Percentiles rank a stretch among this genome's conserved stretches.
Conservation (phyloP, 2,329 filamentous ascomycete species). For the Penicillium sp. region DNA sequence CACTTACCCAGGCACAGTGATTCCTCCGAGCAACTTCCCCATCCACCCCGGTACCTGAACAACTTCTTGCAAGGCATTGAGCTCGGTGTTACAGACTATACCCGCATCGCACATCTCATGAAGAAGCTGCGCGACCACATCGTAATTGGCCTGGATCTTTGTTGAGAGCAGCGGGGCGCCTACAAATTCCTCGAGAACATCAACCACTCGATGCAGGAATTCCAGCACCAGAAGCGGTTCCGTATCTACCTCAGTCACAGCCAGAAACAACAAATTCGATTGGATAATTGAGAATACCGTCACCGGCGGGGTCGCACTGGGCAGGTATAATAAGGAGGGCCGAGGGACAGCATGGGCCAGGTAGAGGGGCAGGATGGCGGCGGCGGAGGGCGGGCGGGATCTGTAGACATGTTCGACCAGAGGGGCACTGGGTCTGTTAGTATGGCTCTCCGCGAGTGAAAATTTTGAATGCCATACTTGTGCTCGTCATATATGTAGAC, state of each 20-base stretch:
- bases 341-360: slow-evolving; percentile 79
- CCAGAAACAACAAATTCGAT: slow-evolving; percentile 82
- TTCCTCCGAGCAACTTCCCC: slow-evolving; percentile 84
- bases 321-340: slow-evolving; percentile 83
- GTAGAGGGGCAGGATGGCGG: slow-evolving; percentile 81
- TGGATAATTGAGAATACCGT: slow-evolving; percentile 88
- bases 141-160: slow-evolving; percentile 88
- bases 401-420: slow-evolving; percentile 90
- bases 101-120: slow-evolving; percentile 97
- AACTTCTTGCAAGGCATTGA: slow-evolving; percentile 86
- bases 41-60: slow-evolving; percentile 91
- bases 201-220: slow-evolving; percentile 90
- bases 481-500: slow-evolving; percentile 97
- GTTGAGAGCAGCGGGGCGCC: slow-evolving; percentile 81
- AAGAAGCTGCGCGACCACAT: slow-evolving; percentile 89
- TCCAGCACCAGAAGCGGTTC: slow-evolving; percentile 90
- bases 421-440: slow-evolving; percentile 63
- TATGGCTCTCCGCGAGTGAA: neutral
- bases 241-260: slow-evolving; percentile 81
- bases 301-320: slow-evolving; percentile 80
- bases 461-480: slow-evolving; percentile 64
- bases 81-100: slow-evolving; percentile 85
- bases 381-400: slow-evolving; percentile 75
- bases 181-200: slow-evolving; percentile 92
- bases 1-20: slow-evolving; percentile 75